Percentiles rank a stretch among this genome's conserved stretches.
phyloP scores from a whole-genome alignment of 371 early-diverging fungal genomes.

The Mucor plumbeus region DNA sequence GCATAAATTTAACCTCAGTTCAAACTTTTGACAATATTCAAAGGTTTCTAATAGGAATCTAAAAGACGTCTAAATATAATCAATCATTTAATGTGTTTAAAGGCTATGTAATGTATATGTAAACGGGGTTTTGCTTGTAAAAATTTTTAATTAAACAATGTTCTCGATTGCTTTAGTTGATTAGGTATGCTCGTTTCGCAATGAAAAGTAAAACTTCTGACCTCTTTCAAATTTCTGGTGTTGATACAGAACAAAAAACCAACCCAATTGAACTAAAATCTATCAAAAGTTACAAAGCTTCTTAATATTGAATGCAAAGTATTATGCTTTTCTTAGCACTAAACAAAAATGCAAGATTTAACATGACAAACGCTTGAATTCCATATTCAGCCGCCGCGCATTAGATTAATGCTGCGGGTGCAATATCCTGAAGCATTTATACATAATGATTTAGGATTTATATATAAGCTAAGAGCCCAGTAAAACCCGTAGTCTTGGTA shows the following conservation, averaged over 20 bases:
- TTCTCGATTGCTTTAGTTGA: neutral
- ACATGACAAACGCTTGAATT: neutral
- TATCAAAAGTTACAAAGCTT: neutral
- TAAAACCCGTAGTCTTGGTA: neutral
- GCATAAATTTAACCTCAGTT: too few species aligned
- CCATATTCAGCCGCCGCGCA: neutral
- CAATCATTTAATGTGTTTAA: too few species aligned
- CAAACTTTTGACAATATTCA: too few species aligned
- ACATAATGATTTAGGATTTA: too few species aligned
- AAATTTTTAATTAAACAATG: too few species aligned
- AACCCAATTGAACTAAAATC: neutral
- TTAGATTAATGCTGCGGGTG: neutral
- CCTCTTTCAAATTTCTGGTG: neutral
- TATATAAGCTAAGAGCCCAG: neutral
- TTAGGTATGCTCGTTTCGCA: too few species aligned
- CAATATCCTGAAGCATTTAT: neutral
- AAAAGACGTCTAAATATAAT: too few species aligned
- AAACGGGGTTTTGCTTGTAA: too few species aligned
- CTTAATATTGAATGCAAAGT: neutral
- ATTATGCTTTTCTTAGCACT: neutral
- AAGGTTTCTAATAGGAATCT: too few species aligned
- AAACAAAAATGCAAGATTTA: neutral
- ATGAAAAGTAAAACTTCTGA: too few species aligned
- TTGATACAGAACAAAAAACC: neutral
- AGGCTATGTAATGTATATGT: too few species aligned